These are phyloP conservation scores for Gossypium schwendimanii DNA, from an alignment of 441 rosid genomes.

Conservation along the genomic window DNA sequence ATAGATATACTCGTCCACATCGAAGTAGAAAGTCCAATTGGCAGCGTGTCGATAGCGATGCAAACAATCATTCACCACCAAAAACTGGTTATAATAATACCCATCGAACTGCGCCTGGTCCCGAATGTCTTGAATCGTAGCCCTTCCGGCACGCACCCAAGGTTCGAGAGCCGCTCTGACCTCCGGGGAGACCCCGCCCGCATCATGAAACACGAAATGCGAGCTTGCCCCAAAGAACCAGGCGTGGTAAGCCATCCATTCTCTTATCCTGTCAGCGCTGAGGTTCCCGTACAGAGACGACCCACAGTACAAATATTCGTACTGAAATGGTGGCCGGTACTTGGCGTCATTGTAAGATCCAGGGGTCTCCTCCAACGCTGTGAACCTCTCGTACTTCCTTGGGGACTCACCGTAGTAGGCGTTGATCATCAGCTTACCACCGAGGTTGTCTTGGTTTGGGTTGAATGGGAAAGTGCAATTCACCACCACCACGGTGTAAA, in stretches of 20 bases:
- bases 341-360: constrained; percentile 46
- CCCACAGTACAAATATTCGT: constrained; percentile 73
- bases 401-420: constrained; percentile 54
- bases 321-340: constrained; percentile 45
- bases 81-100: constrained; percentile 71
- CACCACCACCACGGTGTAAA: constrained; percentile 71
- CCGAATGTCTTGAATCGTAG: constrained; percentile 58
- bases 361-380: constrained; percentile 46
- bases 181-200: constrained; percentile 58
- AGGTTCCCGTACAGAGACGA: constrained; percentile 68
- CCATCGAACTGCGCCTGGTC: constrained; percentile 63
- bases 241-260: constrained; percentile 86
- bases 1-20: constrained; percentile 75
- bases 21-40: constrained; percentile 75
- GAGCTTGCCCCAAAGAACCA: constrained; percentile 72
- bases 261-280: constrained; percentile 58
- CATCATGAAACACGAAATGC: constrained; percentile 78
- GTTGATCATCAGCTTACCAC: constrained; percentile 58
- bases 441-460: constrained; percentile 51
- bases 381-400: constrained; percentile 43
- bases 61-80: constrained; percentile 76
- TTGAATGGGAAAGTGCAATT: constrained; percentile 58
- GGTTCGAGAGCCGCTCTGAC: constrained; percentile 58
- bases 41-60: constrained; percentile 55
- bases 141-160: constrained; percentile 64